Evolutionary conservation across 192 early-diverging fungal species (phyloP), one percentile per base, ranked within the genome.

Genomic region (Kickxella alabastrina): DNA sequence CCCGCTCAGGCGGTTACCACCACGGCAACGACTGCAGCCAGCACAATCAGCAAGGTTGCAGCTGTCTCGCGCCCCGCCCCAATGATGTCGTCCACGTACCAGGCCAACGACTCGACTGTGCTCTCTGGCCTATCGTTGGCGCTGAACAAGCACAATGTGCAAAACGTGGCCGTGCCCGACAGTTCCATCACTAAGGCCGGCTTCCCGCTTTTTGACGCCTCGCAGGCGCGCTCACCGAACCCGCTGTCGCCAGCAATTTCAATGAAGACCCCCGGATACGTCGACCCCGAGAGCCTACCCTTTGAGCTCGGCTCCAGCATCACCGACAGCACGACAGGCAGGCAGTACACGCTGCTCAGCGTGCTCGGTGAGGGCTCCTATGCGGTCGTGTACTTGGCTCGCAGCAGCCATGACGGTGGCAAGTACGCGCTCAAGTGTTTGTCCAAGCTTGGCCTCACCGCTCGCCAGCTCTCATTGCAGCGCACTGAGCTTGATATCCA

Each of bases 341-440:
- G 53, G 40, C 54, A 67, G 46, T 79, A 76, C 58, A 42, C 43
- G 47, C 65, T 79, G 37, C 59, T 72, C 32, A 62, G 66, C 49
- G 66, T 85, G 29, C 70, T 91, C 15, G 89, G 89, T 38, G 65
- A 80, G 37, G 89, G 89, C 31, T 85, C 86, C 10, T 89, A 89
- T 45, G 89, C 87, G 6, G 79, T 84, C 0, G 89, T 91, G 36
- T 89, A 87, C 51, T 63, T 82, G 37, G 89, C 85, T 27, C 72
- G 68, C 43, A 68, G 85, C 56, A 72, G 72, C 34, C 69, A 59
- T 13, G 82, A 82, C 38, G 68, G 77, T 1, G 71, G 64, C 34
- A 61, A 50, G 22, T 83, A 83, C 46, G 89, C 89, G 12, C 79
- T 89, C 54, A 91, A 91, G 59, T 84, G 86, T 25, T 79, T 90